phyloP scores from a whole-genome alignment of 352 stramenopile species.

The Pythium oligandrum region DNA sequence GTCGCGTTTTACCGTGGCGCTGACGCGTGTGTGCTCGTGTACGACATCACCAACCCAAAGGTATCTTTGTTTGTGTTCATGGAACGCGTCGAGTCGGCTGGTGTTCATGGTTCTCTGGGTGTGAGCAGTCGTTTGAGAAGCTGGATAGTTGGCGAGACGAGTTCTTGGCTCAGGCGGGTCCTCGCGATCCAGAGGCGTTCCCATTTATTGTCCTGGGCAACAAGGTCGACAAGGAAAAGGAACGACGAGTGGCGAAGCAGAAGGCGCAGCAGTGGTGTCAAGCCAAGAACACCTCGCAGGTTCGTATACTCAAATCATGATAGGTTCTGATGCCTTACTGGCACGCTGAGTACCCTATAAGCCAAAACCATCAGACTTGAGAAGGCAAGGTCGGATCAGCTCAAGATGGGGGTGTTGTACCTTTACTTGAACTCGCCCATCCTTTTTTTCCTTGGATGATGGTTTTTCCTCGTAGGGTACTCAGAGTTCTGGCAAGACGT shows the following conservation, averaged over 20 bases:
- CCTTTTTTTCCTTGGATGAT: too few species aligned
- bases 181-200: conserved; percentile 91
- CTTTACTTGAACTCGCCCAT: too few species aligned
- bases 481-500: too few species aligned
- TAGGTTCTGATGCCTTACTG: conserved; percentile 3
- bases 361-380: too few species aligned
- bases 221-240: conserved; percentile 95
- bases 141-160: conserved; percentile 97
- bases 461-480: too few species aligned
- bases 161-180: conserved; percentile 93
- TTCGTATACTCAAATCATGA: conserved; percentile 9
- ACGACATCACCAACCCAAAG: conserved; percentile 98
- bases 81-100: too few species aligned
- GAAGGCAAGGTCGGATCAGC: too few species aligned
- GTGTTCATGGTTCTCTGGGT: too few species aligned
- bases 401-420: too few species aligned
- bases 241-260: conserved; percentile 84
- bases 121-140: conserved; percentile 92
- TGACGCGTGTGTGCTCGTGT: conserved; percentile 98
- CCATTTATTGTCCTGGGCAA: conserved; percentile 98
- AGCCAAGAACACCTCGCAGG: conserved; percentile 74
- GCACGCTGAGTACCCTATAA: neutral
- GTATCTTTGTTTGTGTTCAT: conserved; percentile 15
- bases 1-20: conserved; percentile 98
- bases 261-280: conserved; percentile 94